These are phyloP conservation scores for Phytopythium ostracodes DNA, from an alignment of 352 stramenopile species.

Conservation along the genomic window DNA sequence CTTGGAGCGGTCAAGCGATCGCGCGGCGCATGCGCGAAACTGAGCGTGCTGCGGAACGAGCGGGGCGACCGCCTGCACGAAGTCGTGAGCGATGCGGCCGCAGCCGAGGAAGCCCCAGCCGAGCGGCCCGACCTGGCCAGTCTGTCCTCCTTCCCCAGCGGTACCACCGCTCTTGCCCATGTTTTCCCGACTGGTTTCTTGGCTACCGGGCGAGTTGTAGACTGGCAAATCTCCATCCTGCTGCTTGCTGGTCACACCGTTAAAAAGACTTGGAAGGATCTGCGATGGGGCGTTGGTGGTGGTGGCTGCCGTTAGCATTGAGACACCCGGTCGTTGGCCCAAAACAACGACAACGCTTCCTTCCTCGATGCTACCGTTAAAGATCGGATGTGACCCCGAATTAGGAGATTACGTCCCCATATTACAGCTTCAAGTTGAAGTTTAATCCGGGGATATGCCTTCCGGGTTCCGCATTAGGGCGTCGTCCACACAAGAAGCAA, in stretches of 20 bases:
- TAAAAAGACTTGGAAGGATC: not conserved
- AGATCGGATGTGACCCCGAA: too few relatives aligned
- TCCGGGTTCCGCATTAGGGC: too few relatives aligned
- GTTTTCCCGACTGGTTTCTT: not conserved
- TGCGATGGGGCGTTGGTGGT: not conserved
- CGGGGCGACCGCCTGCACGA: constrained; percentile 33
- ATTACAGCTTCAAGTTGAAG: too few relatives aligned
- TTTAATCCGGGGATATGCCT: too few relatives aligned
- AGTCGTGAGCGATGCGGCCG: constrained; percentile 48
- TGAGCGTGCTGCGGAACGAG: constrained; percentile 14
- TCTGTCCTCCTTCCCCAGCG: not conserved
- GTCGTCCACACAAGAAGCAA: too few relatives aligned
- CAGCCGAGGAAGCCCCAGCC: constrained; percentile 53
- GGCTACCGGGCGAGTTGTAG: not conserved
- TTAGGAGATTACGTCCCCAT: too few relatives aligned
- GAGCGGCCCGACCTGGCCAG: constrained; percentile 11
- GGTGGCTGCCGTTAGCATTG: not conserved
- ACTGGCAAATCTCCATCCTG: not conserved
- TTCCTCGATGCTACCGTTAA: too few relatives aligned
- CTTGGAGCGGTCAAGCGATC: constrained; percentile 31
- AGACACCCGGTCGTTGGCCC: too few relatives aligned
- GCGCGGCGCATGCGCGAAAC: constrained; percentile 39
- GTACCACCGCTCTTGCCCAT: not conserved
- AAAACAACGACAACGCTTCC: too few relatives aligned
- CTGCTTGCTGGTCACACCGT: too few relatives aligned